Conservation (phyloP, 305 asterid species). For the Striga hermonthica region DNA sequence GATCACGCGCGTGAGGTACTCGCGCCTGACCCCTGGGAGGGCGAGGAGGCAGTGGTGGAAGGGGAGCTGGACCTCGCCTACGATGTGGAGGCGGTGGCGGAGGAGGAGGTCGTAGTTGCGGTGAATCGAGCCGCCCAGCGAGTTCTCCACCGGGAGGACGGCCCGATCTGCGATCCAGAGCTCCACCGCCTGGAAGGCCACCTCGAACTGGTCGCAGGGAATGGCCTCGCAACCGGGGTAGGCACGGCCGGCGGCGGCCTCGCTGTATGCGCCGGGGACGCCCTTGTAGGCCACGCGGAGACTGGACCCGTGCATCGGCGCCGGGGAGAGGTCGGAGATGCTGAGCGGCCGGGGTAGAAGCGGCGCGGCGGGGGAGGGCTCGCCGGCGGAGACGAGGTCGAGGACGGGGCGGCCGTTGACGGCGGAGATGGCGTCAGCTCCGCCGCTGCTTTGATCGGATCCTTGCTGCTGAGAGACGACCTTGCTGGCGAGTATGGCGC, state of each 20-base stretch:
- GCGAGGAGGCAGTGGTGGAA: conserved; percentile 84
- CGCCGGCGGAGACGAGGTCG: conserved; percentile 45
- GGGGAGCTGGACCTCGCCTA: conserved; percentile 80
- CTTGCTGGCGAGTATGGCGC: conserved; percentile 69
- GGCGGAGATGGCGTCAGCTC: conserved; percentile 39
- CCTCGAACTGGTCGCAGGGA: conserved; percentile 93
- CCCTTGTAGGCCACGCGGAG: conserved; percentile 94
- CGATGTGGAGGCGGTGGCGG: conserved; percentile 90
- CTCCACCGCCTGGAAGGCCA: conserved; percentile 87
- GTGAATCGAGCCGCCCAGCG: conserved; percentile 86
- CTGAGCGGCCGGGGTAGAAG: conserved; percentile 56
- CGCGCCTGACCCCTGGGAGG: conserved; percentile 66
- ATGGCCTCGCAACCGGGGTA: conserved; percentile 82
- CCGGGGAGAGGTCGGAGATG: conserved; percentile 68
- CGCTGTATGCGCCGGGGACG: conserved; percentile 87
- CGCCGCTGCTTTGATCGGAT: conserved; percentile 35
- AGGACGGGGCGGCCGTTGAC: conserved; percentile 56
- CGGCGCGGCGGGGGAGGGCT: background rate
- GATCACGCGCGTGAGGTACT: conserved; percentile 62
- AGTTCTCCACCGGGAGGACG: conserved; percentile 79
- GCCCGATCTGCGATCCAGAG: conserved; percentile 95
- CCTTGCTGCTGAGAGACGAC: conserved; percentile 68
- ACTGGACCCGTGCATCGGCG: conserved; percentile 74
- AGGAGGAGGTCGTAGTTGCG: conserved; percentile 89
- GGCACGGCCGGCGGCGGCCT: conserved; percentile 86